Conservation (phyloP, 2,329 filamentous ascomycete species). For the Didymella pinodella region DNA sequence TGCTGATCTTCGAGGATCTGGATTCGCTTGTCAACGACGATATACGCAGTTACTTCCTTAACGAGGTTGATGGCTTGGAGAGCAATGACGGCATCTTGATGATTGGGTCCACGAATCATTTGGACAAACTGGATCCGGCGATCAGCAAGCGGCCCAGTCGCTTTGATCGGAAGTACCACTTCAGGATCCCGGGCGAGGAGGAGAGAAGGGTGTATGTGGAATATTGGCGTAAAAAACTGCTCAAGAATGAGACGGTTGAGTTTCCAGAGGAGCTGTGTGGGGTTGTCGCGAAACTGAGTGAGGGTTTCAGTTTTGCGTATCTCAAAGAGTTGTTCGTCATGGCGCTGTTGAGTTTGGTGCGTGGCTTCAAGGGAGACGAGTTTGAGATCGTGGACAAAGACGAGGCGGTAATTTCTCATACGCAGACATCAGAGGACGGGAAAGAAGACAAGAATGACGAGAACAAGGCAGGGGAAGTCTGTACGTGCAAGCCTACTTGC, state of each 20-base stretch:
- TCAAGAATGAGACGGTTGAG: conserved; percentile 42
- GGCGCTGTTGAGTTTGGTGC: conserved; percentile 47
- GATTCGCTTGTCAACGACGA: conserved; percentile 68
- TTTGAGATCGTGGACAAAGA: conserved; percentile 35
- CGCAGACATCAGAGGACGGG: not conserved
- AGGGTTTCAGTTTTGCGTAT: conserved; percentile 54
- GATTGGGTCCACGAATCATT: conserved; percentile 68
- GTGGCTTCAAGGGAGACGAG: conserved; percentile 37
- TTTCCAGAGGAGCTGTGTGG: conserved; percentile 49
- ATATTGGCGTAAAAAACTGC: conserved; percentile 53
- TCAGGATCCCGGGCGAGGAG: conserved; percentile 46
- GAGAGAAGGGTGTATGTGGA: conserved; percentile 51
- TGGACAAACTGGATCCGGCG: conserved; percentile 71
- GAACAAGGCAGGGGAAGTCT: conserved; percentile 17
- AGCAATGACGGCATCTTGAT: conserved; percentile 74
- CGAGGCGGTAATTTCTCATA: conserved; percentile 29
- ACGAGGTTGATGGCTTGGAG: conserved; percentile 73
- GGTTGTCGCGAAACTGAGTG: conserved; percentile 47
- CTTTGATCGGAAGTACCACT: conserved; percentile 57
- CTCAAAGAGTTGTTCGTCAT: conserved; percentile 54
- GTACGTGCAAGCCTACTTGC: conserved; percentile 31
- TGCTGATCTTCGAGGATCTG: conserved; percentile 74
- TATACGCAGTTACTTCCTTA: conserved; percentile 73
- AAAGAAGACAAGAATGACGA: conserved; percentile 1
- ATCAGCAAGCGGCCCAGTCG: conserved; percentile 56